Evolutionary conservation across 805 yeast species (phyloP).

Genomic region (Wickerhamomyces hampshirensis): DNA sequence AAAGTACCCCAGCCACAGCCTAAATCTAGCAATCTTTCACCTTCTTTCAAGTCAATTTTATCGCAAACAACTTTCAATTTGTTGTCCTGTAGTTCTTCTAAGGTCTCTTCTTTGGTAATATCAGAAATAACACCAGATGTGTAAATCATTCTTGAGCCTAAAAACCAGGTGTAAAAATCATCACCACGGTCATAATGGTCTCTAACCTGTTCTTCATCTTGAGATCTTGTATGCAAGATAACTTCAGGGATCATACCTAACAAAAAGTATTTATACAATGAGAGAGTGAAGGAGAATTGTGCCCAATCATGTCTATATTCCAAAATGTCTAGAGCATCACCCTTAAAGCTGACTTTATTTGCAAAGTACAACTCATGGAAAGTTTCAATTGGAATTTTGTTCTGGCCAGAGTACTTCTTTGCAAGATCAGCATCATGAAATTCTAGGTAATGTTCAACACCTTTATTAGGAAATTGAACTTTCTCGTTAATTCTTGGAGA

Average conservation of each 20-base stretch:
- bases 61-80: constrained; percentile 84
- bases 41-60: constrained; percentile 68
- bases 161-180: constrained; percentile 89
- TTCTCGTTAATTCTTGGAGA: constrained; percentile 81
- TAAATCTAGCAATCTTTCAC: constrained; percentile 73
- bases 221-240: constrained; percentile 85
- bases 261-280: constrained; percentile 74
- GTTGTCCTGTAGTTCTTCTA: constrained; percentile 83
- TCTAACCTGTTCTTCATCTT: constrained; percentile 94
- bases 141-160: constrained; percentile 92
- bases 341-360: constrained; percentile 80
- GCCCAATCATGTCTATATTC: constrained; percentile 94
- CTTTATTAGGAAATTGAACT: constrained; percentile 68
- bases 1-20: constrained; percentile 98
- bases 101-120: constrained; percentile 63
- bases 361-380: constrained; percentile 86
- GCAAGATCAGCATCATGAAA: constrained; percentile 72
- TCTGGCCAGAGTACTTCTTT: constrained; percentile 62
- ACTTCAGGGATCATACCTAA: constrained; percentile 92
- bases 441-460: constrained; percentile 74
- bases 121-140: constrained; percentile 83
- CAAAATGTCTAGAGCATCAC: constrained; percentile 77
- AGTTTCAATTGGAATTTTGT: constrained; percentile 87
- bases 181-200: constrained; percentile 96
- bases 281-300: constrained; percentile 67